A percentile compares a stretch with the other conserved stretches of the same genome.
Evolutionary conservation across 768 basidiomycete genomes (phyloP).

Genomic region (Clathrus columnatus): DNA sequence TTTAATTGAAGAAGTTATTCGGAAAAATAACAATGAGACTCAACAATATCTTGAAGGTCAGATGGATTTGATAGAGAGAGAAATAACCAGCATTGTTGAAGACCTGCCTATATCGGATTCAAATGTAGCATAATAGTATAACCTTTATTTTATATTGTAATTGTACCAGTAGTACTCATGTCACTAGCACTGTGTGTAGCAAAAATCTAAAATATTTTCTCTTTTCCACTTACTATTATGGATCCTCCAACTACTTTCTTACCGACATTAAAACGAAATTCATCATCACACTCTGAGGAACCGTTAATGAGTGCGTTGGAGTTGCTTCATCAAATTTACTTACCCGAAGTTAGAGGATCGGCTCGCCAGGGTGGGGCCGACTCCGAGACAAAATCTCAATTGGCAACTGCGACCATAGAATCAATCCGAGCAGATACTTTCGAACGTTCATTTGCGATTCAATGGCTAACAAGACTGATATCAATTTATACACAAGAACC

Average conservation of each 20-base stretch:
- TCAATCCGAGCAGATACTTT: constrained; percentile 48
- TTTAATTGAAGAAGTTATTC: neutral
- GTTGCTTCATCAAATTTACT: neutral
- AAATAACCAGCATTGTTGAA: neutral
- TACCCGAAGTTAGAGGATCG: neutral
- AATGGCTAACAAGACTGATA: constrained; percentile 68
- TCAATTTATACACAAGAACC: constrained; percentile 16
- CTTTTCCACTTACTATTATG: neutral
- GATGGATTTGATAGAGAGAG: neutral
- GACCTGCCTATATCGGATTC: neutral
- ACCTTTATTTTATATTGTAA: neutral
- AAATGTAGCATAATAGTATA: neutral
- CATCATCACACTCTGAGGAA: neutral
- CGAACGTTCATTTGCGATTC: constrained; percentile 59
- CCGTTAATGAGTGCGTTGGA: neutral
- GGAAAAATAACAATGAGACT: neutral
- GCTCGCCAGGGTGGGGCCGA: neutral
- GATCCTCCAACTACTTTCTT: neutral
- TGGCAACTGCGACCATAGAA: constrained; percentile 13
- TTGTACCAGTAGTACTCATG: neutral
- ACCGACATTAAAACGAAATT: neutral
- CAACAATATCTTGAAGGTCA: neutral
- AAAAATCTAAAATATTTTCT: no score
- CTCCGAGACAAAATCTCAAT: neutral
- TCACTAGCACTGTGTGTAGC: no score